These are phyloP conservation scores for Primulina tabacum DNA, from an alignment of 257 asterid genomes.

Conservation along the genomic window DNA sequence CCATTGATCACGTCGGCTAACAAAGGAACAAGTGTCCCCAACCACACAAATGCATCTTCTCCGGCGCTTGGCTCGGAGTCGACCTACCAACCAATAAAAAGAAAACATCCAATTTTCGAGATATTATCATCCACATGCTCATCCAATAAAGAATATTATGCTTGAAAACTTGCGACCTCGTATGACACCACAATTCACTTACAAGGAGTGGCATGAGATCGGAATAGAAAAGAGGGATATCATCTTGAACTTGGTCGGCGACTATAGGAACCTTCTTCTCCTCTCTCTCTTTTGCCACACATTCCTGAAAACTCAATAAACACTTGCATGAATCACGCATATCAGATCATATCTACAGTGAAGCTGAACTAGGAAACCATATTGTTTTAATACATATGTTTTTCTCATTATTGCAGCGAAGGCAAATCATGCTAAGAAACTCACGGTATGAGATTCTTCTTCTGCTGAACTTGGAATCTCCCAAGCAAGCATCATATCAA, in stretches of 20 bases:
- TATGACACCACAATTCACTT: conserved; percentile 24
- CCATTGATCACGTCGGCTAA: conserved; percentile 68
- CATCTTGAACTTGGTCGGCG: conserved; percentile 48
- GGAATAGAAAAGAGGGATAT: conserved; percentile 75
- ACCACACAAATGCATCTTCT: conserved; percentile 81
- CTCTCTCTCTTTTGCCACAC: conserved; percentile 58
- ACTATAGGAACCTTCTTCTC: conserved; percentile 35
- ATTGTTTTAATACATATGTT: no score
- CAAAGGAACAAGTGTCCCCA: conserved; percentile 61
- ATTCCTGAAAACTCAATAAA: conserved; percentile 39
- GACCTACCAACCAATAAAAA: conserved; percentile 43
- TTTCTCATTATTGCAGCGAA: no score
- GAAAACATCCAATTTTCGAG: no score
- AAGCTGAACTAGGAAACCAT: neutral
- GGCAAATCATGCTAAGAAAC: neutral
- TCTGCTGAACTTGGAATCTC: conserved; percentile 52
- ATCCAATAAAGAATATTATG: neutral
- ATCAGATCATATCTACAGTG: no score
- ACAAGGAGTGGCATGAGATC: conserved; percentile 94
- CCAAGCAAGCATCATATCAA: conserved; percentile 97
- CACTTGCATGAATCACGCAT: neutral
- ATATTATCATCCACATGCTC: no score
- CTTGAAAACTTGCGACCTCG: neutral
- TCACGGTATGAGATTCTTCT: conserved; percentile 49
- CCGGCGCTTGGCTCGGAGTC: conserved; percentile 56